Base-by-base conservation (phyloP, 441 rosid genomes). In the Viola pubescens region DNA sequence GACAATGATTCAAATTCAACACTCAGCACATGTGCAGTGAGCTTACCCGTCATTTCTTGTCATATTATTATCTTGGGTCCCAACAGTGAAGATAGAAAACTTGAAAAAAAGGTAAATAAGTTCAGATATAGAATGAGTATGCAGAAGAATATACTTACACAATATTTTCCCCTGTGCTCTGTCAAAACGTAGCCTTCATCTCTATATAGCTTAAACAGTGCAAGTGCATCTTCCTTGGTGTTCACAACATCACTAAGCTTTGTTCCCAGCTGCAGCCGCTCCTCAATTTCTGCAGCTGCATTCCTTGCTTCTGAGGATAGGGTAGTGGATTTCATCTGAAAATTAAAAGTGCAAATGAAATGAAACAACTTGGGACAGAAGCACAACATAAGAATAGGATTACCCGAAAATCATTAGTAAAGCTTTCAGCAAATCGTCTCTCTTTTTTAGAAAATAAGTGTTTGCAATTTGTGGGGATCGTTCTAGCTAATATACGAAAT, bases 171-270 rank as follows among this genome's bases (percentile, higher is more conserved):
- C 46, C 54, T 69, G 66, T 78, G 75, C 73, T 94, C 95, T 10
- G 84, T 73, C 76, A 94, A 80, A 72, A 92, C 81, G 75, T 89
- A 92, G 65, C 89, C 91, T 69, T 89, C 97, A 45, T 88, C 61
- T 37, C 68, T 72, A 67, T 89, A 92, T 50, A 92, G 66, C 65
- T 75, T 67, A 52, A 89, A 77, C 40, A 92, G 65, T 52, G 97
- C 86, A 58, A 75, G 34, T 14, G 80, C 95, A 65, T 92, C 97
- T 64, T 86, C 89, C 81, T 81, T 86, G 71, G 62, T 83, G 70
- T 63, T 81, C 55, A 84, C 73, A 49, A 89, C 73, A 62, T 86
- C 87, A 52, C 98, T 88, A 52, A 94, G 91, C 75, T 79, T 89
- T 47, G 95, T 79, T 9, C 97, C 95, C 62, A 94, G 74, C 52